Evolutionary conservation across 2,329 filamentous ascomycete species (phyloP).

Genomic region (Talaromyces sp.): DNA sequence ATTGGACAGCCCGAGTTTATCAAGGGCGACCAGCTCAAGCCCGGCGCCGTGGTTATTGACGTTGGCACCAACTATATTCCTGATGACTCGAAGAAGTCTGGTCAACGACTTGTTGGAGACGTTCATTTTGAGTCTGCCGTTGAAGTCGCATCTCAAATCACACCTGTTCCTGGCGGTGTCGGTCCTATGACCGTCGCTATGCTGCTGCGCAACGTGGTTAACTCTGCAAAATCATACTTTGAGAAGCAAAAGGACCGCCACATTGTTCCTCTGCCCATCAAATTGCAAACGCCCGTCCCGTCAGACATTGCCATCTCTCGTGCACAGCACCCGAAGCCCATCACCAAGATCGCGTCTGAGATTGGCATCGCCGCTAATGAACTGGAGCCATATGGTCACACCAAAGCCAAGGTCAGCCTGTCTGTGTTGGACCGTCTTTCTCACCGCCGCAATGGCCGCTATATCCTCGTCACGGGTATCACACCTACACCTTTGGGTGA

Average conservation of each 20-base stretch:
- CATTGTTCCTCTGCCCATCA: constrained; percentile 78
- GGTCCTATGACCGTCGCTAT: constrained; percentile 99
- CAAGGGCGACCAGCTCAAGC: constrained; percentile 93
- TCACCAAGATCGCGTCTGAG: constrained; percentile 78
- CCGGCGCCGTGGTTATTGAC: constrained; percentile 91
- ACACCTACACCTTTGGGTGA: constrained; percentile 95
- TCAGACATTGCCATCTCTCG: constrained; percentile 92
- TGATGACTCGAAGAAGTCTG: constrained; percentile 85
- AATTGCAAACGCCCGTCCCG: constrained; percentile 75
- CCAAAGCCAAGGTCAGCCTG: constrained; percentile 94
- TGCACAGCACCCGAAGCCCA: constrained; percentile 84
- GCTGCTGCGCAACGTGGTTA: constrained; percentile 92
- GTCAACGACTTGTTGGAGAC: constrained; percentile 86
- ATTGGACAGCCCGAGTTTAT: constrained; percentile 85
- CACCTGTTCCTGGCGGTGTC: constrained; percentile 92
- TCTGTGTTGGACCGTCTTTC: constrained; percentile 74
- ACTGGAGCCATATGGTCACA: constrained; percentile 87
- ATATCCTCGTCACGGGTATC: constrained; percentile 90
- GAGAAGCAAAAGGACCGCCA: constrained; percentile 75
- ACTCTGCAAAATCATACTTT: constrained; percentile 75
- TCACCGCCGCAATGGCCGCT: constrained; percentile 83
- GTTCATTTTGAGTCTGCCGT: constrained; percentile 84
- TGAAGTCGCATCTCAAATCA: constrained; percentile 86
- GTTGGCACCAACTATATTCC: constrained; percentile 95
- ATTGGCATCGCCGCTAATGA: constrained; percentile 84